Base-by-base conservation (phyloP, 257 asterid genomes). In the Solanum chiquidenum region DNA sequence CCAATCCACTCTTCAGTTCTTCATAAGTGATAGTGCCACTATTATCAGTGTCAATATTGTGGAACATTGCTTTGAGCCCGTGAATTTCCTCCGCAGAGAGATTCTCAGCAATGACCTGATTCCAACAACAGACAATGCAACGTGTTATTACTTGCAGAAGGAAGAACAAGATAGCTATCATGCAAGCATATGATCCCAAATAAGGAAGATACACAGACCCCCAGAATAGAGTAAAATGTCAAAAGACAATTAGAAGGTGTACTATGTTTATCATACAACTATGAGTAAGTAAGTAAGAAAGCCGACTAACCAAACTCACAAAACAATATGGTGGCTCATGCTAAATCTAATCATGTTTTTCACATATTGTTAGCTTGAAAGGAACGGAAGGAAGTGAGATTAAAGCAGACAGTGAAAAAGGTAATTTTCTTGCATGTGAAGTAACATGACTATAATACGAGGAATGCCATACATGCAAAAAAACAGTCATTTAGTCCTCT, bases 51-150 rank as follows among this genome's bases (percentile, higher is more conserved):
- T 96, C 99, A 89, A 96, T 95, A 69, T 94, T 95, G 55, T 93
- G 86, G 90, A 96, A 96, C 98, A 95, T 96, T 27, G 97, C 91
- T 91, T 95, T 95, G 89, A 96, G 91, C 46, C 99, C 99, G 84
- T 94, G 98, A 88, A 96, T 96, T 89, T 96, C 99, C 80, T 96
- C 97, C 1, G 92, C 80, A 3, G 98, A 94, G 3, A 96, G 97
- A 92, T 93, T 96, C 88, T 96, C 99, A 1, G 98, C 98, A 84
- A 96, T 96, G 77, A 96, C 95, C 99, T 96, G 88, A 87, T 44
- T 79, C 87, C 33, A 84, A 21, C 3, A 37, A 49, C 85, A 49
- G 69, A 82, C 42, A 49, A 18, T 46, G 42, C 68, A 46, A 16
- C 6, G 42, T 1, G 85, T 82, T 82, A 82, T 82, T 46, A 82